These are phyloP conservation scores for Aspergillus brunneoviolaceus DNA, from an alignment of 2,329 filamentous ascomycete genomes.

Conservation along the genomic window DNA sequence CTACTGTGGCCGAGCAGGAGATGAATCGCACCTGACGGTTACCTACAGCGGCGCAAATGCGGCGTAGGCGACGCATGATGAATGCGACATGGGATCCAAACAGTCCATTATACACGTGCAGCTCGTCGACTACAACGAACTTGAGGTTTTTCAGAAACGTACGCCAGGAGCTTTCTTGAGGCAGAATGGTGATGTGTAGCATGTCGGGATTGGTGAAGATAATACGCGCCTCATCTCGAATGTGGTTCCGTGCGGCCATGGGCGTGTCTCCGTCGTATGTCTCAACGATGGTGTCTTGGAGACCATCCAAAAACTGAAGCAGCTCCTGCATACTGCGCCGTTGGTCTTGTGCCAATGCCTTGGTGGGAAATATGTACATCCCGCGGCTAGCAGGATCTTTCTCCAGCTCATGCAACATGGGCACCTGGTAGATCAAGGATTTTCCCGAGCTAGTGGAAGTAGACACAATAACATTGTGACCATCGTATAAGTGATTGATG, in stretches of 20 bases:
- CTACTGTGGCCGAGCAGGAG: conserved; percentile 93
- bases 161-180: conserved; percentile 87
- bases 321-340: conserved; percentile 83
- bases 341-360: conserved; percentile 94
- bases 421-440: conserved; percentile 95
- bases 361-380: conserved; percentile 98
- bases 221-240: conserved; percentile 84
- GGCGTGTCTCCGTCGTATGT: conserved; percentile 96
- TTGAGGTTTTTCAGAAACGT: conserved; percentile 83
- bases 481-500: conserved; percentile 80
- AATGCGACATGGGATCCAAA: conserved; percentile 93
- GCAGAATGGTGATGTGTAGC: conserved; percentile 90
- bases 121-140: conserved; percentile 86
- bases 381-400: conserved; percentile 73
- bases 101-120: conserved; percentile 94
- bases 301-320: conserved; percentile 72
- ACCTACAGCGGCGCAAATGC: conserved; percentile 86
- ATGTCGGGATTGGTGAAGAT: conserved; percentile 99
- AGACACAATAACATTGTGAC: conserved; percentile 83
- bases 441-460: conserved; percentile 97
- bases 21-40: conserved; percentile 86
- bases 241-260: conserved; percentile 71
- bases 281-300: conserved; percentile 77
- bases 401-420: conserved; percentile 84
- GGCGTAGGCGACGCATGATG: conserved; percentile 84